Evolutionary conservation across 2,329 filamentous ascomycete species (phyloP).

Genomic region (Fusarium hainanense): DNA sequence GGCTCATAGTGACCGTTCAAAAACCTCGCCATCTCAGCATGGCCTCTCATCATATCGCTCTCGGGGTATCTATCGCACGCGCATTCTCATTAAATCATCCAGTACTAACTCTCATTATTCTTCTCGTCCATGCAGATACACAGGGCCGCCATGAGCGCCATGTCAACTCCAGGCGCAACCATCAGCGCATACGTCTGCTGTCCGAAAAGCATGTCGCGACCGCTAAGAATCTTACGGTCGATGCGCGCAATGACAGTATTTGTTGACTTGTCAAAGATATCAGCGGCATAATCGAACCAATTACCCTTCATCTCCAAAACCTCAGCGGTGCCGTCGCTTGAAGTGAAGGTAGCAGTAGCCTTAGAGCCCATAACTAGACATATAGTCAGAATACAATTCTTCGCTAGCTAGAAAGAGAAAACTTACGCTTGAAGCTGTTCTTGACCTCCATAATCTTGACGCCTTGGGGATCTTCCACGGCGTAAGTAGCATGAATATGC

Average conservation of each 20-base stretch:
- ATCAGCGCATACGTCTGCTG: conserved; percentile 74
- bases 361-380: conserved; percentile 63
- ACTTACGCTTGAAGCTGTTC: conserved; percentile 64
- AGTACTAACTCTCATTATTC: conserved; percentile 53
- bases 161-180: conserved; percentile 73
- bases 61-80: conserved; percentile 18
- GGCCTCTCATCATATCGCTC: not conserved
- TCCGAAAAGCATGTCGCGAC: conserved; percentile 66
- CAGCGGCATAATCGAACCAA: conserved; percentile 67
- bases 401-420: not conserved
- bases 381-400: not conserved
- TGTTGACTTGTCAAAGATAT: conserved; percentile 65
- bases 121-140: conserved; percentile 77
- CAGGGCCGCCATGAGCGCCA: conserved; percentile 72
- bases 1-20: not conserved
- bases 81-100: not conserved
- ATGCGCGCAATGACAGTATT: conserved; percentile 68
- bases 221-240: conserved; percentile 67
- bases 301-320: conserved; percentile 69
- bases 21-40: not conserved
- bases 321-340: conserved; percentile 55
- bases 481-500: conserved; percentile 64
- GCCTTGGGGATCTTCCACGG: conserved; percentile 57
- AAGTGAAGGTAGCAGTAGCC: conserved; percentile 68
- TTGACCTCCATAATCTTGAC: conserved; percentile 66